phyloP scores from a whole-genome alignment of 1,139 yeast genomes.

The Ogataea hybrid region DNA sequence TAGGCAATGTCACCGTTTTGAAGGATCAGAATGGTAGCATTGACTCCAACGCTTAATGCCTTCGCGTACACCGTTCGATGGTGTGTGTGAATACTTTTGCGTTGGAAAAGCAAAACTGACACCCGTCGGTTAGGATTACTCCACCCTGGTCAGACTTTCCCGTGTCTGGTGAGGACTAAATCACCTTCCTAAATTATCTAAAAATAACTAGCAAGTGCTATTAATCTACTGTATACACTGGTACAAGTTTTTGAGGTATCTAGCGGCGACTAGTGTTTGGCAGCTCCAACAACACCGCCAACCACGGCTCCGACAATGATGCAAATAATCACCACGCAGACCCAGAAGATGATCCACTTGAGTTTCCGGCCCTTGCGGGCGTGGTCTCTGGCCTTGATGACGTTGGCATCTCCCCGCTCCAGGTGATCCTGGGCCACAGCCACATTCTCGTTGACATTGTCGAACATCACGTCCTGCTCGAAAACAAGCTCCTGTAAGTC shows the following conservation, averaged over 20 bases:
- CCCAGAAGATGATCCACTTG: slow-evolving; percentile 83
- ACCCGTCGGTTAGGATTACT: slow-evolving; percentile 21
- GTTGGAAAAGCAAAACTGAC: slow-evolving; percentile 24
- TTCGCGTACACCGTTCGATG: slow-evolving; percentile 18
- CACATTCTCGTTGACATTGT: slow-evolving; percentile 79
- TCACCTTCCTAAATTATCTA: slow-evolving; percentile 25
- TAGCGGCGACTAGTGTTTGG: slow-evolving; percentile 18
- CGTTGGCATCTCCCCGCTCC: slow-evolving; percentile 94
- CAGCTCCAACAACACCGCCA: slow-evolving; percentile 39
- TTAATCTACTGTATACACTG: slow-evolving; percentile 7
- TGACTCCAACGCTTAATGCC: slow-evolving; percentile 18
- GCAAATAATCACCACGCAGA: slow-evolving; percentile 57
- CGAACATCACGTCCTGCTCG: slow-evolving; percentile 90
- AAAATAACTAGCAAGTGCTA: slow-evolving; percentile 3
- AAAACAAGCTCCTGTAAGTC: slow-evolving; percentile 97
- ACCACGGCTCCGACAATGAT: slow-evolving; percentile 70
- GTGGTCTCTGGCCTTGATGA: slow-evolving; percentile 81
- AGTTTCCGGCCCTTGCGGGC: slow-evolving; percentile 92
- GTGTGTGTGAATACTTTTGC: slow-evolving; percentile 25
- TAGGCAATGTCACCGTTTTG: not conserved
- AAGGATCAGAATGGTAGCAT: slow-evolving; percentile 2
- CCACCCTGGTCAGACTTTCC: slow-evolving; percentile 23
- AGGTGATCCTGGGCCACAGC: slow-evolving; percentile 84
- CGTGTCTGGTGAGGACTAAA: slow-evolving; percentile 25
- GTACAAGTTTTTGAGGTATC: not conserved